phyloP scores from a whole-genome alignment of 2,329 filamentous ascomycete species.

The Mollisiaceae sp. region DNA sequence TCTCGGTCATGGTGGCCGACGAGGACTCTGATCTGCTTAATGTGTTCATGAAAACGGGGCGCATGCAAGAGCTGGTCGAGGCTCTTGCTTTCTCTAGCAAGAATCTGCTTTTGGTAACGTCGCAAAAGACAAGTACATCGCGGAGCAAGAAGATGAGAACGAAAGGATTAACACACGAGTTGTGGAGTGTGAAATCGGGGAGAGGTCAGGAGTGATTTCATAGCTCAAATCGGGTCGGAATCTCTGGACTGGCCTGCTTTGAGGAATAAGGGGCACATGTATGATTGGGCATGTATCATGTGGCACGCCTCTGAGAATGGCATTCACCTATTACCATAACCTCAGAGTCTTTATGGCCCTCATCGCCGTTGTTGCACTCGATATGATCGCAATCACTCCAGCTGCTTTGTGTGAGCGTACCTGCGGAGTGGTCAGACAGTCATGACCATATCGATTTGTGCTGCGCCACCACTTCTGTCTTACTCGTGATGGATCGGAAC shows the following conservation, averaged over 20 bases:
- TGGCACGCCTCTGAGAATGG: too few relatives aligned
- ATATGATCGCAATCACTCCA: neutral
- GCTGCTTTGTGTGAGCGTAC: neutral
- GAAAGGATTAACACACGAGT: slow-evolving; percentile 65
- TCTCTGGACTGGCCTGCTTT: neutral
- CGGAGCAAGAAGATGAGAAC: slow-evolving; percentile 65
- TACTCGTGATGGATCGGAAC: neutral
- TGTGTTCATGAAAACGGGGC: slow-evolving; percentile 66
- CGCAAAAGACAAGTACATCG: slow-evolving; percentile 53
- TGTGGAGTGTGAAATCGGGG: slow-evolving; percentile 52
- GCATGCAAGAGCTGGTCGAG: slow-evolving; percentile 78
- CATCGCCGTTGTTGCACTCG: slow-evolving; percentile 1
- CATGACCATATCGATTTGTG: slow-evolving; percentile 10
- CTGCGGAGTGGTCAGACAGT: slow-evolving; percentile 11
- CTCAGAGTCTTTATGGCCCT: too few relatives aligned
- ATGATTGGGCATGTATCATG: slow-evolving; percentile 3
- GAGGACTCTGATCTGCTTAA: slow-evolving; percentile 69
- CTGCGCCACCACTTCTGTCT: slow-evolving; percentile 22
- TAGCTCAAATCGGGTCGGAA: neutral
- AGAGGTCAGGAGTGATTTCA: neutral
- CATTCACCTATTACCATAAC: too few relatives aligned
- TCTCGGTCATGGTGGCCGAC: slow-evolving; percentile 77
- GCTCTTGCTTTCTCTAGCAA: slow-evolving; percentile 63
- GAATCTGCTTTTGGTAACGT: slow-evolving; percentile 51
- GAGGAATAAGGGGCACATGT: neutral